Percentiles rank a stretch among this genome's conserved stretches.
Conservation (phyloP, 2,329 filamentous ascomycete genomes). For the Aspergillus eucalypticola region DNA sequence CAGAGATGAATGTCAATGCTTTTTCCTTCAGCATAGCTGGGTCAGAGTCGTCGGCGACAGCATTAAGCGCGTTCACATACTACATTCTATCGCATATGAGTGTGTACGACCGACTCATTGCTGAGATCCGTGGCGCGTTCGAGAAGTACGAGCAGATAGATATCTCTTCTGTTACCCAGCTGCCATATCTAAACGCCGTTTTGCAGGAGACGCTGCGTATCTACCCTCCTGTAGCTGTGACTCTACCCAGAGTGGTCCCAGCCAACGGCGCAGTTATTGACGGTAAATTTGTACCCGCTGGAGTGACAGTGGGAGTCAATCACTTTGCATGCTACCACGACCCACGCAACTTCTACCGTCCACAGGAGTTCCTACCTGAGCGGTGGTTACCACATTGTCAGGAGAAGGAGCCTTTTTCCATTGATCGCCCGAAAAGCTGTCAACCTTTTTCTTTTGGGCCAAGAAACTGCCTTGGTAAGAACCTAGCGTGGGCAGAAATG, state of each 20-base stretch:
- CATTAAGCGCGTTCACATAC: constrained; percentile 23
- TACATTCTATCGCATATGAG: constrained; percentile 25
- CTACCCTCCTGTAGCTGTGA: constrained; percentile 32
- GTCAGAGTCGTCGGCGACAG: not conserved
- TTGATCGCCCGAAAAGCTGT: constrained; percentile 22
- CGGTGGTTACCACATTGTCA: not conserved
- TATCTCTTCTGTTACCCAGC: constrained; percentile 14
- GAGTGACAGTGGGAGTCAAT: not conserved
- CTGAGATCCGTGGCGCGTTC: constrained; percentile 25
- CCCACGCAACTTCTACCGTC: not conserved
- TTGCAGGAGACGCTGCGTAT: constrained; percentile 29
- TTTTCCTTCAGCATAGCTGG: constrained; percentile 3
- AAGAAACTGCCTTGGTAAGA: constrained; percentile 31
- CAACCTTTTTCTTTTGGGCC: constrained; percentile 35
- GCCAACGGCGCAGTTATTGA: constrained; percentile 1
- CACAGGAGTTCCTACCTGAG: not conserved
- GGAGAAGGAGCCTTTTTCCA: not conserved
- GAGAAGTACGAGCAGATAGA: constrained; percentile 16
- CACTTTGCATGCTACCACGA: constrained; percentile 32
- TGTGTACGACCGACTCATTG: constrained; percentile 21
- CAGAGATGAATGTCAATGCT: not conserved
- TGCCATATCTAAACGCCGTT: constrained; percentile 30
- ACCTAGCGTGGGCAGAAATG: constrained; percentile 13
- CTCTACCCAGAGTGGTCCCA: constrained; percentile 33
- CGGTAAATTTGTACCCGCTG: not conserved